phyloP scores from a whole-genome alignment of 2,329 filamentous ascomycete species.

The Pyrenophora teres region DNA sequence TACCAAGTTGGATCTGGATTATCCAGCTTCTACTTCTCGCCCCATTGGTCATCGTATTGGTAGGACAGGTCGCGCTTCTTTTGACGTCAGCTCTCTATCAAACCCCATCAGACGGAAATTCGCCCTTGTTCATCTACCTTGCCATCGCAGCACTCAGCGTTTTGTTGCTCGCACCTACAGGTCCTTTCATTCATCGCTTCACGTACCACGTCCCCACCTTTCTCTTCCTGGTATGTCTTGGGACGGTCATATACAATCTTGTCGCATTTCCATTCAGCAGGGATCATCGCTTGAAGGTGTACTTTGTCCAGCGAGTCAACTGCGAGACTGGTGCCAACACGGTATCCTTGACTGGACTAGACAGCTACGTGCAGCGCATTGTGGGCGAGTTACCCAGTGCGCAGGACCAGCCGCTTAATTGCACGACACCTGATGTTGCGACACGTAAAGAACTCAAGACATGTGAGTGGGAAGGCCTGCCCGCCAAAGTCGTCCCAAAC shows the following conservation, averaged over 20 bases:
- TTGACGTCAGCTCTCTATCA: slow-evolving; percentile 74
- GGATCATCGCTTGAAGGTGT: slow-evolving; percentile 80
- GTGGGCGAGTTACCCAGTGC: slow-evolving; percentile 73
- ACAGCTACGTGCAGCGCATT: slow-evolving; percentile 56
- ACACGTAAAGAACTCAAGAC: slow-evolving; percentile 60
- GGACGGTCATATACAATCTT: slow-evolving; percentile 83
- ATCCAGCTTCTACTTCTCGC: slow-evolving; percentile 81
- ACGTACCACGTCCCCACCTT: slow-evolving; percentile 81
- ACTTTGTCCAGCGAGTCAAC: slow-evolving; percentile 81
- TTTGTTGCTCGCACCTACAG: slow-evolving; percentile 73
- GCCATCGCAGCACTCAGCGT: slow-evolving; percentile 70
- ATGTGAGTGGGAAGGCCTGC: slow-evolving; percentile 73
- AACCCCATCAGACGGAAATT: slow-evolving; percentile 82
- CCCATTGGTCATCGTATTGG: slow-evolving; percentile 75
- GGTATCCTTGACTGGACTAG: slow-evolving; percentile 57
- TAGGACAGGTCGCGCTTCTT: slow-evolving; percentile 76
- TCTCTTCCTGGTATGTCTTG: slow-evolving; percentile 72
- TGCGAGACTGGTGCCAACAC: slow-evolving; percentile 71
- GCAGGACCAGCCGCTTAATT: slow-evolving; percentile 59
- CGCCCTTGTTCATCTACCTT: slow-evolving; percentile 72
- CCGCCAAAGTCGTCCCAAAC: slow-evolving; percentile 65
- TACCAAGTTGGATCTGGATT: slow-evolving; percentile 87
- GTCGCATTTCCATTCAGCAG: slow-evolving; percentile 85
- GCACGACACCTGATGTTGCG: slow-evolving; percentile 47
- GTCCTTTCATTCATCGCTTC: slow-evolving; percentile 85